Evolutionary conservation across 805 yeast species (phyloP), one percentile per base, ranked within the genome.

Genomic region (Hanseniaspora valbyensis): DNA sequence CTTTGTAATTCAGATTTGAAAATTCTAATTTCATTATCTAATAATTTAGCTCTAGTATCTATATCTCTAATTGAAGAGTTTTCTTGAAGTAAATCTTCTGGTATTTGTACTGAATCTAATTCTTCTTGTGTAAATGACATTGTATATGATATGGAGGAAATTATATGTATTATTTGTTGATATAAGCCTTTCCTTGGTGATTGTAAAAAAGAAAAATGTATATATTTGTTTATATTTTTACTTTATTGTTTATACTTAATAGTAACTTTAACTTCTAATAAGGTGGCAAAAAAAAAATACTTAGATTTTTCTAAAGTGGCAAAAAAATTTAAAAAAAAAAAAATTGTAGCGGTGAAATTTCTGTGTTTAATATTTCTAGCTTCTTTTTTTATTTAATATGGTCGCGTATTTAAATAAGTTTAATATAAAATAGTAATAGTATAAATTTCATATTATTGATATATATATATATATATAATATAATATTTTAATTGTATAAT

Each of bases 21-120:
- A 59, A 92, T 88, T 64, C 89, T 87, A 66, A 92, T 89, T 64
- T 92, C 97, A 65, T 92, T 92, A 61, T 90, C 96, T 59, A 92
- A 73, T 54, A 92, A 71, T 57, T 84, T 84, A 25, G 95, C 78
- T 60, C 97, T 80, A 64, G 86, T 89, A 62, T 75, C 72, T 59
- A 92, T 78, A 59, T 92, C 97, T 24, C 80, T 76, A 0, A 95
- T 81, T 33, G 95, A 76, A 44, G 87, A 76, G 54, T 69, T 70
- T 57, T 38, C 50, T 12, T 40, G 29, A n/a, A 45, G 39, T 32
- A 45, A 25, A 24, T 45, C 50, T 45, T 45, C 50, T 4, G 84
- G 68, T 64, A 92, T 83, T 57, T 90, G 8, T 6, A 45, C 99
- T 57, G 78, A 80, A 63, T 87, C 96, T 55, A 89, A 69, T 56